Evolutionary conservation across 768 basidiomycete genomes (phyloP).

Genomic region (Thelephora aurantiotincta): DNA sequence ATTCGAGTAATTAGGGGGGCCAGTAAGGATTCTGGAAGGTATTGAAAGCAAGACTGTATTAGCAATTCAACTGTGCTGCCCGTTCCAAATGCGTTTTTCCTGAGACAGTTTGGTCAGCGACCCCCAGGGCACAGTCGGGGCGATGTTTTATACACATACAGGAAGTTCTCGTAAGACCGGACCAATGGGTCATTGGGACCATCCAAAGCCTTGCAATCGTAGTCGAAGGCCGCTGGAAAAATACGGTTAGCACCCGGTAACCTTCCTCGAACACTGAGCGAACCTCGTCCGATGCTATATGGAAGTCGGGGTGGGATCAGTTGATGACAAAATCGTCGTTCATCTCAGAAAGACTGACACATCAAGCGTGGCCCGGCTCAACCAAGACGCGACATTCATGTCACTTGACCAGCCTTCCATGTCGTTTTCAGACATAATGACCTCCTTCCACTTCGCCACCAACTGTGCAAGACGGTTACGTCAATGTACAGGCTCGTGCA

Average conservation of each 20-base stretch:
- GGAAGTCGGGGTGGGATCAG: background rate
- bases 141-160: slow-evolving; percentile 6
- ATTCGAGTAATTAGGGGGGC: slow-evolving; percentile 33
- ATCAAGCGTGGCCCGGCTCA: slow-evolving; percentile 23
- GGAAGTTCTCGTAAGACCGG: slow-evolving; percentile 36
- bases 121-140: background rate
- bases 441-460: slow-evolving; percentile 35
- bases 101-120: slow-evolving; percentile 9
- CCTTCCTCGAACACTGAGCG: background rate
- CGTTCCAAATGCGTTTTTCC: slow-evolving; percentile 34
- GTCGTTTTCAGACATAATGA: slow-evolving; percentile 27
- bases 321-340: background rate
- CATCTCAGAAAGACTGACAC: slow-evolving; percentile 5
- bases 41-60: slow-evolving; percentile 25
- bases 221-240: slow-evolving; percentile 24
- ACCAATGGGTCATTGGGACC: slow-evolving; percentile 36
- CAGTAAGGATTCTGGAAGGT: slow-evolving; percentile 30
- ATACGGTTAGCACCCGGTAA: background rate
- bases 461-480: slow-evolving; percentile 18
- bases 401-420: slow-evolving; percentile 14
- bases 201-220: slow-evolving; percentile 38
- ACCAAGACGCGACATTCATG: slow-evolving; percentile 35
- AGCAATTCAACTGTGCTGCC: slow-evolving; percentile 32
- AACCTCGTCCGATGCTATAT: slow-evolving; percentile 20
- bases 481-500: background rate